Evolutionary conservation across 495 filamentous ascomycete species (phyloP), one percentile per base, ranked within the genome.

Genomic region (Tuber microsphaerosporum): DNA sequence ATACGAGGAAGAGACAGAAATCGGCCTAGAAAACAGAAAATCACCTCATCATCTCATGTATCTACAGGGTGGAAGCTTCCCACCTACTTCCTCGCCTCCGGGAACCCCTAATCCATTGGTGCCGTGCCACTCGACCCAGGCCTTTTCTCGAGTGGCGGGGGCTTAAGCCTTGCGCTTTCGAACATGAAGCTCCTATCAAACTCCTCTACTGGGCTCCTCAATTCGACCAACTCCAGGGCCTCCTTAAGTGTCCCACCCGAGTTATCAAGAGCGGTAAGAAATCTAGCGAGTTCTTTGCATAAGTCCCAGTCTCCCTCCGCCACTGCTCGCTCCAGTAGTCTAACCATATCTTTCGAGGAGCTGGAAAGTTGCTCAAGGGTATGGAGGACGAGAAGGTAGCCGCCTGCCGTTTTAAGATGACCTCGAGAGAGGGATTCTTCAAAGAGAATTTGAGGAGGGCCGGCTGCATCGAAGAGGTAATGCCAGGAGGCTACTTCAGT

Each of bases 401-500:
- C 96, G 39, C 94, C 96, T 9, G 96, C 96, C 8, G 95, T 98
- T 84, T 97, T 97, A 73, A 98, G 87, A n/a, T 89, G 89, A 14
- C 92, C 92, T 31, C 91, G 88, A 76, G 90, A 89, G 34, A 99
- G 86, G 1, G 93, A 92, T 83, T 96, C 92, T 83, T 98, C 95
- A 73, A 98, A 99, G 1, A 98, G 88, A 75, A 93, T 91, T 76
- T 93, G 91, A 10, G 95, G 93, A 4, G 94, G 91, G 5, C 96
- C 95, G 2, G 98, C 88, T 80, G 96, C 91, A 16, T 90, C 88
- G 83, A 98, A 98, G 3, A 99, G 87, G 1, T 96, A 97, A 42
- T 91, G 90, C 96, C 96, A 99, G 34, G 92, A 96, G 42, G 94
- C 90, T 10, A 97, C 89, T 80, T 99, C 96, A 0, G 96, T 99